A percentile compares a stretch with the other conserved stretches of the same genome.
phyloP scores from a whole-genome alignment of 2,329 filamentous ascomycete species.

The Penicillium brasilianum region DNA sequence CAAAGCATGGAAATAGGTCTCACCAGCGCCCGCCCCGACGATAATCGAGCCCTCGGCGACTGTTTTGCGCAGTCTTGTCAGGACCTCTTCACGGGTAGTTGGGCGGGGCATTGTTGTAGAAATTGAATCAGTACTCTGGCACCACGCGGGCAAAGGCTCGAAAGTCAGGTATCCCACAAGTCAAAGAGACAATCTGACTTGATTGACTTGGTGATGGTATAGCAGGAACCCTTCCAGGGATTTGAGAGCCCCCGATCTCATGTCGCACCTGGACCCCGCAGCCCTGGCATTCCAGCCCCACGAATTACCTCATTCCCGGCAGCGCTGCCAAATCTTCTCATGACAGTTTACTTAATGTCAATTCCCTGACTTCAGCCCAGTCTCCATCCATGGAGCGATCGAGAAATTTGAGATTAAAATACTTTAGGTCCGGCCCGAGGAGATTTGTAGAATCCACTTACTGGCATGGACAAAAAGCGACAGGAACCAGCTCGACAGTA shows the following conservation, averaged over 20 bases:
- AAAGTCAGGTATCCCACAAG: not conserved
- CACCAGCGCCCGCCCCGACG: slow-evolving; percentile 69
- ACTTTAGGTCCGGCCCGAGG: too few species aligned
- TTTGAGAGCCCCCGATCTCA: too few species aligned
- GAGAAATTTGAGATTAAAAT: too few species aligned
- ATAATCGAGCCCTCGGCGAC: slow-evolving; percentile 63
- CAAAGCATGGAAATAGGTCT: not conserved
- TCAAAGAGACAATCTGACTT: not conserved
- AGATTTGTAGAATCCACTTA: too few species aligned
- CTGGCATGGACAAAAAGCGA: too few species aligned
- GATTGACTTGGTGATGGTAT: not conserved
- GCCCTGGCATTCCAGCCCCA: slow-evolving; percentile 17
- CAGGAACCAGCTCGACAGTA: too few species aligned
- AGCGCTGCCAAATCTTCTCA: too few species aligned
- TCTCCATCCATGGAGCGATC: too few species aligned
- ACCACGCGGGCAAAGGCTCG: not conserved
- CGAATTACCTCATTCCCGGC: slow-evolving; percentile 21
- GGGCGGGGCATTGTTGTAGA: slow-evolving; percentile 30
- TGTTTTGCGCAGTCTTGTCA: slow-evolving; percentile 59
- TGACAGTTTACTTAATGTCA: too few species aligned
- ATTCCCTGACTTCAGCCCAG: too few species aligned
- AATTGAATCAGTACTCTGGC: not conserved
- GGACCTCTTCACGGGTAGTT: slow-evolving; percentile 61
- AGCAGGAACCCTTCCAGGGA: not conserved
- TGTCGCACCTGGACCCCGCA: not conserved